Percentiles rank a stretch among this genome's conserved stretches.
Conservation (phyloP, 169 alveolate genomes). For the Condylostoma magnum region DNA sequence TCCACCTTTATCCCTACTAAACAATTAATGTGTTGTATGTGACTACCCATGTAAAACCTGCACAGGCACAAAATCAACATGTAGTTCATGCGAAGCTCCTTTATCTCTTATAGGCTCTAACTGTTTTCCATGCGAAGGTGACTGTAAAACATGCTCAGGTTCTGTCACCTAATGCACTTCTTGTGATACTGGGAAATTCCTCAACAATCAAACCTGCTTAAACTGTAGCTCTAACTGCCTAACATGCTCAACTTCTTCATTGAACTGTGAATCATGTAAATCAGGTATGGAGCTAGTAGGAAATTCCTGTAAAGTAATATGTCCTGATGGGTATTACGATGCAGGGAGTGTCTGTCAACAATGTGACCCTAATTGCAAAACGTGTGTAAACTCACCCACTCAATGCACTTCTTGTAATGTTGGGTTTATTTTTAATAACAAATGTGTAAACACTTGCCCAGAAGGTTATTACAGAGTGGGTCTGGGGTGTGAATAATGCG, state of each 20-base stretch:
- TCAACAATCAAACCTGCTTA: neutral
- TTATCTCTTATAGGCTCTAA: neutral
- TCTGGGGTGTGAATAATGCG: neutral
- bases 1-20: neutral
- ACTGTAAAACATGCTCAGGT: conserved; percentile 23
- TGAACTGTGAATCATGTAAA: conserved; percentile 5
- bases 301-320: neutral
- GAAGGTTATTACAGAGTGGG: neutral
- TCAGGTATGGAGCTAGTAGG: neutral
- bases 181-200: neutral
- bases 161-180: neutral
- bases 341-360: neutral
- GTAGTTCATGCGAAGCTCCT: neutral
- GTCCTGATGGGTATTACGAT: conserved; percentile 5
- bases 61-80: neutral
- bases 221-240: conserved; percentile 4
- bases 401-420: conserved; percentile 13
- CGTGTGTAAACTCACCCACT: conserved; percentile 16
- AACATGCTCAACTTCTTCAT: neutral
- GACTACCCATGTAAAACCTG: conserved; percentile 11
- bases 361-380: conserved; percentile 10
- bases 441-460: conserved; percentile 11
- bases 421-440: neutral
- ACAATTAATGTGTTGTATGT: conserved; percentile 11
- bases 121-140: neutral